Base-by-base conservation (phyloP, 306 rosid species). In the Lathyrus oleraceus region DNA sequence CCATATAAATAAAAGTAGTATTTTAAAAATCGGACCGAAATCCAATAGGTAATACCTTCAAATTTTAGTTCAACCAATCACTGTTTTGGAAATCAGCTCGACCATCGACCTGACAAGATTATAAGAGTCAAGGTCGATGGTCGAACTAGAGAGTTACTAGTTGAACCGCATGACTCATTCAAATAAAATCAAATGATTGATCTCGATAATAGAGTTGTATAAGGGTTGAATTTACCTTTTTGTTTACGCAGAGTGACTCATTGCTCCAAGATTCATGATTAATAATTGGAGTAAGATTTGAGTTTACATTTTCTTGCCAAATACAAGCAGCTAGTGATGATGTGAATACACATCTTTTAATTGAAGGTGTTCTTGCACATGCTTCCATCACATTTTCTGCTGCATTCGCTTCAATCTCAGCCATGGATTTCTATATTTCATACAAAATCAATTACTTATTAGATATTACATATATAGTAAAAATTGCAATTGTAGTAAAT, bases 371-470 rank as follows among this genome's bases (percentile, higher is more conserved):
- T 80, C 81, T 78, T 65, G 92, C 84, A 63, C 97, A 94, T 45
- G 96, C 99, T 69, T 76, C 85, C 84, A 94, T 87, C 69, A 94
- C 99, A 81, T 85, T 87, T 85, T 91, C 91, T 15, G 84, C 78
- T 3, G 71, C 92, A 56, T 71, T 86, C 0, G 78, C 90, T 82
- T 94, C 99, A 21, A 91, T 75, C 60, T 87, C 99, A 1, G 77
- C 96, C 97, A 94, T 94, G 3, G 83, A 82, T 88, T 91, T 91
- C 99, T 94, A 30, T 10, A 51, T 17, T 67, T 23, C 2, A 75
- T 4, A 51, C 69, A 64, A 0, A 74, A 52, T 14, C 12, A 61
- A 49, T 30, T 42, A 3, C 14, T 73, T 10, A 12, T 69, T 70
- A 81, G 65, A 70, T 4, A 51, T 20, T 66, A 10, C 12, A 39